Evolutionary conservation across 2,329 filamentous ascomycete genomes (phyloP).

Genomic region (Claviceps sp.): DNA sequence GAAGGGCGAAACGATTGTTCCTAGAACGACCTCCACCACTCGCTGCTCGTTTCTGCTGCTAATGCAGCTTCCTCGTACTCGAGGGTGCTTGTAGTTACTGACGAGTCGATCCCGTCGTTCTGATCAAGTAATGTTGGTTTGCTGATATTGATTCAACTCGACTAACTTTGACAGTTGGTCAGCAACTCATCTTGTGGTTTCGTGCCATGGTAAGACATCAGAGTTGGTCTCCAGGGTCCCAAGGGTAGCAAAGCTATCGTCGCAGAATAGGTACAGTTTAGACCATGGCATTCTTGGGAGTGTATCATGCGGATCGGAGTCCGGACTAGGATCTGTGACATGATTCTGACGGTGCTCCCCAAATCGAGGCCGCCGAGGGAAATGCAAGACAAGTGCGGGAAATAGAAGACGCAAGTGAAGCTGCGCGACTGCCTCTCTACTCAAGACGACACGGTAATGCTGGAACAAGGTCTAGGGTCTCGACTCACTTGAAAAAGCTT

Average conservation of each 20-base stretch:
- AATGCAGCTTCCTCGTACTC: constrained; percentile 41
- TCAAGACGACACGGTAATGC: neutral
- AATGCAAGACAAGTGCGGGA: neutral
- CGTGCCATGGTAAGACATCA: neutral
- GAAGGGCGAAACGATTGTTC: constrained; percentile 39
- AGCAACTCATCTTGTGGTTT: neutral
- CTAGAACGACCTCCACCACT: constrained; percentile 40
- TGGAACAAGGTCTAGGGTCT: constrained; percentile 20
- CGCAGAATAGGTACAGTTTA: neutral
- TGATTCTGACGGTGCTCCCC: constrained; percentile 11
- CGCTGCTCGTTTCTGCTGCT: constrained; percentile 22
- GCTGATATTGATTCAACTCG: constrained; percentile 35
- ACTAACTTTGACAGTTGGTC: constrained; percentile 20
- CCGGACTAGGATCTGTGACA: neutral
- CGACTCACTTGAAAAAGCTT: constrained; percentile 47
- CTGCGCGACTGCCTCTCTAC: neutral
- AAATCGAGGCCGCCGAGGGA: constrained; percentile 3
- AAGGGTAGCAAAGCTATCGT: neutral
- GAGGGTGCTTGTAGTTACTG: constrained; percentile 38
- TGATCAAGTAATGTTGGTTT: constrained; percentile 40
- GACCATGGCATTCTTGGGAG: neutral
- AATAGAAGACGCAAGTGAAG: neutral
- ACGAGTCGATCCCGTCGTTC: constrained; percentile 44
- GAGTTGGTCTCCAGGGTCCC: neutral
- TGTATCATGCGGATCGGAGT: neutral